phyloP scores from a whole-genome alignment of 306 rosid species.

The Echinosophora koreensis region DNA sequence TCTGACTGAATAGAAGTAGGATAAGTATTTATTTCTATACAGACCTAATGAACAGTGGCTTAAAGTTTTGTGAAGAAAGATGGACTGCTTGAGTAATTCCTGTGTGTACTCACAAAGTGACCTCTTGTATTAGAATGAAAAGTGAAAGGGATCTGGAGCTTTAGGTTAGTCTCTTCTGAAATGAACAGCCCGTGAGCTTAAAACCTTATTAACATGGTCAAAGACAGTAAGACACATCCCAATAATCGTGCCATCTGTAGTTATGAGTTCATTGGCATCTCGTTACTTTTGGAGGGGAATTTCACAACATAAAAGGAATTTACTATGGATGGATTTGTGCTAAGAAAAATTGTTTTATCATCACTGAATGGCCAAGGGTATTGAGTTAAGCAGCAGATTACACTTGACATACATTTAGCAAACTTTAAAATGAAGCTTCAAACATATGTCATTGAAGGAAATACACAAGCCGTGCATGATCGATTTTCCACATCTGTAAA shows the following conservation, averaged over 20 bases:
- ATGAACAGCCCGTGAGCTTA: constrained; percentile 2
- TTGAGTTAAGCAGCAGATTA: constrained; percentile 10
- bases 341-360: not conserved
- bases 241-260: not conserved
- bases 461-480: not conserved
- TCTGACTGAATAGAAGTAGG: constrained; percentile 15
- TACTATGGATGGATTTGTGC: not conserved
- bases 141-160: constrained; percentile 21
- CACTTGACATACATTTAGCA: not conserved
- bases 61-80: constrained; percentile 18
- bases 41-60: not conserved
- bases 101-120: not conserved
- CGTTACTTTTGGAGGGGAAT: constrained; percentile 1
- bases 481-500: constrained; percentile 14
- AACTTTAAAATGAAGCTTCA: constrained; percentile 12
- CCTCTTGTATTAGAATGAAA: constrained; percentile 34
- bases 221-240: not conserved
- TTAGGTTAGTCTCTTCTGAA: constrained; percentile 23
- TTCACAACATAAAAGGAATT: constrained; percentile 7
- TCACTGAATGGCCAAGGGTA: constrained; percentile 15
- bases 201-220: constrained; percentile 11
- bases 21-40: not conserved
- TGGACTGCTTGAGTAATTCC: constrained; percentile 33
- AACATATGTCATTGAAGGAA: constrained; percentile 27
- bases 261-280: not conserved